phyloP scores from a whole-genome alignment of 306 rosid genomes.

The Cucurbita maxima region DNA sequence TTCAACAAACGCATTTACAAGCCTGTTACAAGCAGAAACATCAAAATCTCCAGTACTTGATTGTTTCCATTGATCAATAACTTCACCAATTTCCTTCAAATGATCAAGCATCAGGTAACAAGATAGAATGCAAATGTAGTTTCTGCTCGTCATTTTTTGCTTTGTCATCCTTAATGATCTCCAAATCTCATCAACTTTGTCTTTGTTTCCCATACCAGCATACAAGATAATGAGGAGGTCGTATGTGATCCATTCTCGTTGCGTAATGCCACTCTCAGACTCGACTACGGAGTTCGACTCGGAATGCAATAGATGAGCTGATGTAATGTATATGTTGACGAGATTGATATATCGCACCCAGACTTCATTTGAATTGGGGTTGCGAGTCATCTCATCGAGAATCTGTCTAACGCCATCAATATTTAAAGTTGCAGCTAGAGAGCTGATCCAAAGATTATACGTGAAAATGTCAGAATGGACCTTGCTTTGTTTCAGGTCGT shows the following conservation, averaged over 20 bases:
- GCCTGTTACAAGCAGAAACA: constrained; percentile 33
- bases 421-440: constrained; percentile 57
- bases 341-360: constrained; percentile 63
- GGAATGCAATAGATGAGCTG: constrained; percentile 35
- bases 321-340: constrained; percentile 35
- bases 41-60: constrained; percentile 45
- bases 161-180: constrained; percentile 62
- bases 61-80: constrained; percentile 77
- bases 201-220: constrained; percentile 61
- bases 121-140: constrained; percentile 50
- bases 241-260: constrained; percentile 77
- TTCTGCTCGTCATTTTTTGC: constrained; percentile 76
- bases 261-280: constrained; percentile 54
- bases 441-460: constrained; percentile 85
- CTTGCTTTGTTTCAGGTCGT: constrained; percentile 47
- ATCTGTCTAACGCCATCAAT: constrained; percentile 45
- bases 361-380: constrained; percentile 36
- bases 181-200: constrained; percentile 74
- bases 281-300: constrained; percentile 43
- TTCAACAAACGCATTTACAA: constrained; percentile 47
- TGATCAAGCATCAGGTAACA: constrained; percentile 72
- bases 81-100: constrained; percentile 47
- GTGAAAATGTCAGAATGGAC: constrained; percentile 72
- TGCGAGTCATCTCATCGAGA: constrained; percentile 53
- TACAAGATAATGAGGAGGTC: constrained; percentile 81